phyloP scores from a whole-genome alignment of 306 rosid genomes.

The Citrullus mucosospermus region DNA sequence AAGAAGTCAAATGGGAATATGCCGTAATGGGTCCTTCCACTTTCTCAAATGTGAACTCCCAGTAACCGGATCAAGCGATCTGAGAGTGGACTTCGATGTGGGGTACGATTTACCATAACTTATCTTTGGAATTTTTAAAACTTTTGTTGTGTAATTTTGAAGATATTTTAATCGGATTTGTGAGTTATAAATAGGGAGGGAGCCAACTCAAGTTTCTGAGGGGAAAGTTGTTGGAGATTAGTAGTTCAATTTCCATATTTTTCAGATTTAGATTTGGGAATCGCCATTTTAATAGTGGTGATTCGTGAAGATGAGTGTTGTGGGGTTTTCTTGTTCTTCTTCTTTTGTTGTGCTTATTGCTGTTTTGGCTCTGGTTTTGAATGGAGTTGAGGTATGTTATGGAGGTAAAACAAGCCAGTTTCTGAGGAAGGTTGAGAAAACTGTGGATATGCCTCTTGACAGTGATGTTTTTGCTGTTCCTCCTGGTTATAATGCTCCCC shows the following conservation, averaged over 20 bases:
- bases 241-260: background rate
- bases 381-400: conserved; percentile 13
- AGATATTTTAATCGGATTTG: background rate
- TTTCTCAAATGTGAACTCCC: background rate
- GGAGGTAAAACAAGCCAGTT: conserved; percentile 36
- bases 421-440: conserved; percentile 31
- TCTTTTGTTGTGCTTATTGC: conserved; percentile 1
- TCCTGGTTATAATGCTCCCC: conserved; percentile 65
- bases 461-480: conserved; percentile 52
- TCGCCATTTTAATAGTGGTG: background rate
- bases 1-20: conserved; percentile 1
- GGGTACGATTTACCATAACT: background rate
- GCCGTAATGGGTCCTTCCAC: background rate
- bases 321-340: conserved; percentile 9
- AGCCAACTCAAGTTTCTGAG: background rate
- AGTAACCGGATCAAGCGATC: background rate
- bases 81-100: background rate
- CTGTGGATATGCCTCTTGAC: conserved; percentile 51
- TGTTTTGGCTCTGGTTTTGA: conserved; percentile 23
- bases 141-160: background rate
- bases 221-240: background rate
- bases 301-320: background rate
- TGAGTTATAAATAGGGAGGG: background rate
- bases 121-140: background rate
- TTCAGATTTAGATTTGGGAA: background rate